Evolutionary conservation across 2,329 filamentous ascomycete species (phyloP), one percentile per base, ranked within the genome.

Genomic region (Paecilomyces variotii): DNA sequence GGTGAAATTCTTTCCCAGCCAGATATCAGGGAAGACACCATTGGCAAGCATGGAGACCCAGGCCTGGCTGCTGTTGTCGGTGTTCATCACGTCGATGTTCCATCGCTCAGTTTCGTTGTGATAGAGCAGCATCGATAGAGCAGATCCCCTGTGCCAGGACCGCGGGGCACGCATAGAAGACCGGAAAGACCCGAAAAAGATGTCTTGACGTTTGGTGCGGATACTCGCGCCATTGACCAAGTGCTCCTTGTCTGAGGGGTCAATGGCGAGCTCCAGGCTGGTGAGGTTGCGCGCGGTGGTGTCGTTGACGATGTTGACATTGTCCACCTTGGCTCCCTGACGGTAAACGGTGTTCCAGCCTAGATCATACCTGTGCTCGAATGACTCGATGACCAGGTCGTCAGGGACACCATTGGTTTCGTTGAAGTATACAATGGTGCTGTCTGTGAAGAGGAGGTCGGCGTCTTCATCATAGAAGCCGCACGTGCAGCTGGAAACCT

Each of bases 401-500:
- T 69, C 58, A 2, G 64, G 56, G 24, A 76, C 58, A n/a, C 56
- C 66, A 6, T 63, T 63, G 2, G 78, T 78, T 60, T 81, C 79
- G 62, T 81, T 81, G 72, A 81, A 81, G 66, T 80, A 81, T 3
- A 77, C 68, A 53, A 81, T 78, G 26, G 78, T 71, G 7, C 75
- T 75, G 53, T 81, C 79, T 0, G 78, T 81, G 61, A 75, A 80
- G 11, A 79, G 61, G 7, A 70, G 63, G 2, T 73, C 74, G 50
- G 50, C 27, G 24, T 4, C 10, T 5, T 64, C 59, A 60, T 81
- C 78, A 58, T 74, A 72, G 59, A 76, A 81, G 10, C 79, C 79
- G 62, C 79, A 81, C 27, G 71, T 69, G 60, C 79, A 81, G 59
- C 72, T 35, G 4, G 39, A 45, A 19, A 45, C 4, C n/a, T 45